Base-by-base conservation (phyloP, 768 basidiomycete species). In the Lepiota venenata region DNA sequence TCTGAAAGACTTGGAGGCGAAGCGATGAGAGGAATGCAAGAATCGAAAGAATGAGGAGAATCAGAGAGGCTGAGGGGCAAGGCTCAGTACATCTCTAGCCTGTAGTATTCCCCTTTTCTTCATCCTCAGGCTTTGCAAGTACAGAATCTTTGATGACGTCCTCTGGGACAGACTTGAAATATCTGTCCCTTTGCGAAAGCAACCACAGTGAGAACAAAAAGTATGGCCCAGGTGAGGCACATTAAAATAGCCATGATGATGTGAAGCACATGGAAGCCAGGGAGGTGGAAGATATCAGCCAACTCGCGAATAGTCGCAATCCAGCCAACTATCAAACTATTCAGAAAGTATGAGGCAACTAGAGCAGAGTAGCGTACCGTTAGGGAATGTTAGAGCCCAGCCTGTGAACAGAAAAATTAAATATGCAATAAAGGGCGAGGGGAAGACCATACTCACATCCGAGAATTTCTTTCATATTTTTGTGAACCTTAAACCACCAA, bases 401-500 rank as follows among this genome's bases (percentile, higher is more conserved):
- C 74, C 52, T 43, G 4, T 14, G 10, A 42, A 42, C 14, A 42
- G 39, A 32, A 42, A 11, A 27, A n/a, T n/a, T 9, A 29, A 43
- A 1, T 20, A 45, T 15, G 3, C 36, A 16, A 35, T 12, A 32
- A 6, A 48, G 36, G 5, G 11, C 7, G 10, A 9, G 55, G 32
- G 43, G 29, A 46, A 36, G 16, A 4, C 52, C 65, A 20, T 57
- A 73, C 72, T 77, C 48, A 78, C 77, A 77, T 56, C 76, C 75
- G 18, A 79, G 69, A 49, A 78, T 79, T 51, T 79, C 75, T 53
- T 66, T 61, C 43, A 78, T 66, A 45, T 72, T 61, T 61, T 74
- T 77, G 62, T 78, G 71, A 29, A 77, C 58, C 63, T 79, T 79
- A 67, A 74, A 77, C 74, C 75, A 76, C 58, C 75, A 78, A 16